Percentiles rank a stretch among this genome's conserved stretches.
Evolutionary conservation across 2,329 filamentous ascomycete species (phyloP).

Genomic region (Elsinoe perseae): DNA sequence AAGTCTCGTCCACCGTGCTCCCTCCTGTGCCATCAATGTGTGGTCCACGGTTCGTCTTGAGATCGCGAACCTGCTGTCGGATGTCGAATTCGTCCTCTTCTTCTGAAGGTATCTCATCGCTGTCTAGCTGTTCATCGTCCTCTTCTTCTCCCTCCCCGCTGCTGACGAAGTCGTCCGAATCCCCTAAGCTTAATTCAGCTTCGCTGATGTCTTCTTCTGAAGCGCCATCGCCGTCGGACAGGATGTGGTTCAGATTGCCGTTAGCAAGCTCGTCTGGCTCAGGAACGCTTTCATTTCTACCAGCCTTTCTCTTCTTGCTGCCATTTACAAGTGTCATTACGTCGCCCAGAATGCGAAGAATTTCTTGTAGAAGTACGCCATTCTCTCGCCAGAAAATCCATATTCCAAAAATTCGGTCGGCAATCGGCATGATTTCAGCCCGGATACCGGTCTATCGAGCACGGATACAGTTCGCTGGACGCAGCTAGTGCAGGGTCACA

Average conservation of each 20-base stretch:
- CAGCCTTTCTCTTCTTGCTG: conserved; percentile 18
- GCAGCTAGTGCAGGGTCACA: background rate
- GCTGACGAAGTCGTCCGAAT: background rate
- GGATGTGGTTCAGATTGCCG: conserved; percentile 17
- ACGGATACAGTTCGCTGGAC: background rate
- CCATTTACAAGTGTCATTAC: background rate
- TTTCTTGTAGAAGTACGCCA: background rate
- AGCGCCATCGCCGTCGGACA: conserved; percentile 18
- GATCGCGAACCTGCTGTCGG: conserved; percentile 37
- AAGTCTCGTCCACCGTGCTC: background rate
- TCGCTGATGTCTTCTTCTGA: conserved; percentile 24
- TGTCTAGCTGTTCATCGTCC: conserved; percentile 33
- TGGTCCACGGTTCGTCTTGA: conserved; percentile 26
- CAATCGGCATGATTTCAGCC: background rate
- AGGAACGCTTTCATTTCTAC: conserved; percentile 11
- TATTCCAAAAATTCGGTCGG: conserved; percentile 1
- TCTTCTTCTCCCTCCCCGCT: conserved; percentile 26
- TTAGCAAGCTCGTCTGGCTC: conserved; percentile 18
- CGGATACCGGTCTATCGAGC: background rate
- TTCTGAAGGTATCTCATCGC: conserved; percentile 35
- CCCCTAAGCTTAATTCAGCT: conserved; percentile 23
- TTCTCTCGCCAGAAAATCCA: background rate
- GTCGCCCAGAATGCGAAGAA: background rate
- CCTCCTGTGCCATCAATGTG: background rate
- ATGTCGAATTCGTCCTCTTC: conserved; percentile 36